Conservation (phyloP, 208 protist genomes). For the Wallacemonas sp. region DNA sequence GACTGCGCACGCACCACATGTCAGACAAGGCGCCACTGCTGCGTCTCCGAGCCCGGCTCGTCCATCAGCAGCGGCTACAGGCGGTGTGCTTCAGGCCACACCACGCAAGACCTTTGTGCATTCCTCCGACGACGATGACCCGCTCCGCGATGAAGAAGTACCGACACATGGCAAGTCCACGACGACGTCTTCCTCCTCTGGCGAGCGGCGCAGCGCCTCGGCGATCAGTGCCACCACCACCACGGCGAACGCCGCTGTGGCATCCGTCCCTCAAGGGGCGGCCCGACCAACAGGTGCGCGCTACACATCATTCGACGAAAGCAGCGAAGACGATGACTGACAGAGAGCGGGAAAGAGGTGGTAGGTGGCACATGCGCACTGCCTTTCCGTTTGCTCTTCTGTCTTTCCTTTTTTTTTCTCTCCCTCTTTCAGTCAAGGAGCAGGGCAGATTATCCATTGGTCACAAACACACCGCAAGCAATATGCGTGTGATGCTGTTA, state of each 20-base stretch:
- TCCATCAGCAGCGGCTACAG: neutral
- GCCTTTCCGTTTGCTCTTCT: neutral
- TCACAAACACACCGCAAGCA: no score
- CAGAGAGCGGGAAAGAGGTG: neutral
- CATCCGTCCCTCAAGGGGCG: neutral
- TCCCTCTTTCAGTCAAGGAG: no score
- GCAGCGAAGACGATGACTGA: slow-evolving; percentile 21
- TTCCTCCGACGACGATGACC: slow-evolving; percentile 17
- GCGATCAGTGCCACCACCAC: neutral
- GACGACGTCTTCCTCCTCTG: slow-evolving; percentile 49
- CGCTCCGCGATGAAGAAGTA: slow-evolving; percentile 29
- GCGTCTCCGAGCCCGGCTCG: neutral
- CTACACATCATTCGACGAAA: slow-evolving; percentile 50
- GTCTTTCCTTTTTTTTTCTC: slow-evolving; percentile 7
- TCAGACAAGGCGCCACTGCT: neutral
- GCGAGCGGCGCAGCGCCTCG: slow-evolving; percentile 8
- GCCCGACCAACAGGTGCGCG: neutral
- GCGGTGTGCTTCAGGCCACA: slow-evolving; percentile 24
- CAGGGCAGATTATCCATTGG: no score
- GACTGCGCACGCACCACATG: neutral
- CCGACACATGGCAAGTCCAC: slow-evolving; percentile 46
- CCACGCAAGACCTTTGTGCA: slow-evolving; percentile 39
- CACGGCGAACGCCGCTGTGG: slow-evolving; percentile 8
- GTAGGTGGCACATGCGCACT: neutral
- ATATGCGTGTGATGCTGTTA: no score